Evolutionary conservation across 1,284 basidiomycete species (phyloP), one percentile per base, ranked within the genome.

Genomic region (Sanguinoderma infundibulare): DNA sequence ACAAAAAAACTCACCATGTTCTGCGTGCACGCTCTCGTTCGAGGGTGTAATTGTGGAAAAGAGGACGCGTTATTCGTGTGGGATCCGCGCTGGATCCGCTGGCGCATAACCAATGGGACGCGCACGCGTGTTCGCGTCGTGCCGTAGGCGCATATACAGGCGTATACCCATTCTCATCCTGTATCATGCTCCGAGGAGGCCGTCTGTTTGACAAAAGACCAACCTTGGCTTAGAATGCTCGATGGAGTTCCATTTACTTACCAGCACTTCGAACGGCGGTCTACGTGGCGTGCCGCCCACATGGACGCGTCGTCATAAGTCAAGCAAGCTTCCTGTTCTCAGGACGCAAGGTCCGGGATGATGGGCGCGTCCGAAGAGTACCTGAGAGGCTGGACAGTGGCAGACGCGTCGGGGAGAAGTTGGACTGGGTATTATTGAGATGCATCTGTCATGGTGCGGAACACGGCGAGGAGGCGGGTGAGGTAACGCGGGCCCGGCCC

Each of bases 231-330:
- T 26, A 22, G 42, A 46, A 46, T 46, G 17, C 28, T 6, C 42
- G 17, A 46, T 26, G 24, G 42, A 12, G 15, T 46, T 46, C 24
- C 42, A 26, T 46, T 46, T 17, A 26, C 42, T 46, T 22, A 15
- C 24, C 24, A 6, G 28, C 42, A 42, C 20, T 22, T 17, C 28
- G 44, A 12, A 28, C 7, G 54, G 30, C 35, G 17, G n/a, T 14
- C 32, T 55, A 46, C 54, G 54, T 55, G 54, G 44, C 40, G 40
- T 55, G 22, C 22, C 42, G 44, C 44, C 32, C 54, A 47, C 32
- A 55, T 46, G 54, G 34, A 46, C 42, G 54, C 17, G 54, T 42
- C 28, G 14, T 46, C 42, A 6, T 26, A 26, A 46, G 42, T 46
- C 24, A 26, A 26, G 15, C 24, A 26, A 26, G 42, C 42, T 46